These are phyloP conservation scores for Musa balbisiana DNA, from an alignment of 202 grass and related monocot species.

Conservation along the genomic window DNA sequence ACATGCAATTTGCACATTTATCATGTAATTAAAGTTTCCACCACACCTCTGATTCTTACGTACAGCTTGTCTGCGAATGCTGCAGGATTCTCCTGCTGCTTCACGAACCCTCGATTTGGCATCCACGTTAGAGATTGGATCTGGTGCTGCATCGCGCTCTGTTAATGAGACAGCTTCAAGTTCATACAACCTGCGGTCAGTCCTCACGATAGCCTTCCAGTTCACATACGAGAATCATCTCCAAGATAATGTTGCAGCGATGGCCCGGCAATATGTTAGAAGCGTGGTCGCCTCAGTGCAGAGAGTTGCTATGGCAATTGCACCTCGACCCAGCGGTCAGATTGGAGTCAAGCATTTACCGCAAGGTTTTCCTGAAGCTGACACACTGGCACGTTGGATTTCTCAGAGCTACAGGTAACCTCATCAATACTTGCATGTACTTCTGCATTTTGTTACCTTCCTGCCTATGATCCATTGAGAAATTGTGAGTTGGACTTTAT, in stretches of 20 bases:
- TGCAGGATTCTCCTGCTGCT: neutral
- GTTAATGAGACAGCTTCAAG: conserved; percentile 11
- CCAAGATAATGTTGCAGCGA: conserved; percentile 61
- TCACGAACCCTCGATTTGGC: conserved; percentile 82
- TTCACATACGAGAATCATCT: conserved; percentile 82
- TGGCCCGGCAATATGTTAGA: conserved; percentile 72
- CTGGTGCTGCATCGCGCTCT: conserved; percentile 29
- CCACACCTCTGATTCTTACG: too few species aligned
- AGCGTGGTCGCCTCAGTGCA: conserved; percentile 71
- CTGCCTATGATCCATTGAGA: too few species aligned
- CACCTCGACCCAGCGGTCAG: conserved; percentile 42
- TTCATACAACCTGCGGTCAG: conserved; percentile 33
- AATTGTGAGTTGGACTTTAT: too few species aligned
- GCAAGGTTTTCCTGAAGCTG: conserved; percentile 63
- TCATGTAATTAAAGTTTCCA: neutral
- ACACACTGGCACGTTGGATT: conserved; percentile 65
- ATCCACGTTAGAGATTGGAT: conserved; percentile 68
- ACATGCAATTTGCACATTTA: neutral
- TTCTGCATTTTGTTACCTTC: too few species aligned
- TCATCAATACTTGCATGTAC: too few species aligned
- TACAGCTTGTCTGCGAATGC: neutral
- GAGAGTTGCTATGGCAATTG: conserved; percentile 89
- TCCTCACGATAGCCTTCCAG: conserved; percentile 86
- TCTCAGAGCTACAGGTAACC: conserved; percentile 65
- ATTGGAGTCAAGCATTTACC: conserved; percentile 43